phyloP scores from a whole-genome alignment of 768 basidiomycete genomes.

The Lentinus brumalis region DNA sequence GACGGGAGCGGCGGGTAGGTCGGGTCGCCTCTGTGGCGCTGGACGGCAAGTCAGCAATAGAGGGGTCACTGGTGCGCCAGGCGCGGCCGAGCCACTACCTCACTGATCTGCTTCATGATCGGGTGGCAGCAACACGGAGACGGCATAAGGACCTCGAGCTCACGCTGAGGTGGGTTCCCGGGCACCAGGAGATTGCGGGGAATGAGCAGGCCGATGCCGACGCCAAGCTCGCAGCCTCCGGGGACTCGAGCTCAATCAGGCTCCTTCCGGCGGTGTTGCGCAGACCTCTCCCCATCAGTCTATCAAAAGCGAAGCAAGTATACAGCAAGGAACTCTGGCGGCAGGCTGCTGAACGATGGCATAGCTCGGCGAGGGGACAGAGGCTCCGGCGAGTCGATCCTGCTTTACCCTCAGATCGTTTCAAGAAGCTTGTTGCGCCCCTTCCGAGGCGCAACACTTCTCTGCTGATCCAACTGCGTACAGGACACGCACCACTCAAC shows the following conservation, averaged over 20 bases:
- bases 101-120: background rate
- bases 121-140: background rate
- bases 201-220: slow-evolving; percentile 26
- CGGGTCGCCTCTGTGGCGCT: background rate
- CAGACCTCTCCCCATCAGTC: too few species aligned
- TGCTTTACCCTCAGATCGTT: too few species aligned
- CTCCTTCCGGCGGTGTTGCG: too few species aligned
- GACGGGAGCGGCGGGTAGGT: background rate
- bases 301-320: too few species aligned
- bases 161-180: slow-evolving; percentile 24
- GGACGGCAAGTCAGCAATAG: background rate
- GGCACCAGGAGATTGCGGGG: slow-evolving; percentile 23
- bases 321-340: too few species aligned
- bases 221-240: slow-evolving; percentile 24
- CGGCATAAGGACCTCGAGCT: background rate
- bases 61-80: background rate
- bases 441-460: too few species aligned
- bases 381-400: too few species aligned
- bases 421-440: too few species aligned
- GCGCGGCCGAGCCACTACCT: slow-evolving; percentile 13
- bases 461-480: slow-evolving; percentile 34
- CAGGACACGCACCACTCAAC: slow-evolving; percentile 35
- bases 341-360: too few species aligned
- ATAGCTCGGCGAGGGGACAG: too few species aligned
- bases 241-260: background rate